Base-by-base conservation (phyloP, 2,329 filamentous ascomycete species). In the Trichoderma sp. region DNA sequence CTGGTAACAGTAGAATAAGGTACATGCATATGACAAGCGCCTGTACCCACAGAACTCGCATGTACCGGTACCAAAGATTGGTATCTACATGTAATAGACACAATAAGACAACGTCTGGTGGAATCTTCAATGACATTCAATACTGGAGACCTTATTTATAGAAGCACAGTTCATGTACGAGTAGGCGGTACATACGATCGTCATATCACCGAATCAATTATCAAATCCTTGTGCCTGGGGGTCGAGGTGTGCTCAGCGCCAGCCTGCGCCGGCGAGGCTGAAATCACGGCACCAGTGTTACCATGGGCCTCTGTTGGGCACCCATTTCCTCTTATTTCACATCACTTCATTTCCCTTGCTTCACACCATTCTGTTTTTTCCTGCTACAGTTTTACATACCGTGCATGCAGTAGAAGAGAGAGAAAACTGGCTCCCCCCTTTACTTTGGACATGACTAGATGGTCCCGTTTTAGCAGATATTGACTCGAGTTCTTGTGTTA, bases 261-360 rank as follows among this genome's bases (percentile, higher is more conserved):
- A 57, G 68, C 68, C 30, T 64, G 68, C 68, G 58, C 59, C 68
- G 47, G 39, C 43, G 36, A 55, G 70, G 65, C 63, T 69, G 57
- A 62, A 68, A 62, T 69, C 17, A 23, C 55, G 3, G 43, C 5
- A 28, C 39, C 8, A 58, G 26, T 36, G 39, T 28, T 43, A 43
- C 36, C 15, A 17, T 43, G 15, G 7, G 28, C 53, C 47, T 55
- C 55, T n/a, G 53, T 69, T 15, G 66, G 39, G 57, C 66, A 69
- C 17, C 66, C 47, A 28, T 68, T 36, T 68, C 34, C 20, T 32
- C 43, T 30, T 9, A 36, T 23, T 23, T 7, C 47, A 28, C 23
- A 11, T 39, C 15, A n/a, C 34, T 34, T 63, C 23, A 59, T 58
- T 58, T 28, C 57, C n/a, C 30, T 13, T 34, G 2, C 32, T 13